Conservation (phyloP, 75 land plant species). For the Chamaecyparis obtusa region DNA sequence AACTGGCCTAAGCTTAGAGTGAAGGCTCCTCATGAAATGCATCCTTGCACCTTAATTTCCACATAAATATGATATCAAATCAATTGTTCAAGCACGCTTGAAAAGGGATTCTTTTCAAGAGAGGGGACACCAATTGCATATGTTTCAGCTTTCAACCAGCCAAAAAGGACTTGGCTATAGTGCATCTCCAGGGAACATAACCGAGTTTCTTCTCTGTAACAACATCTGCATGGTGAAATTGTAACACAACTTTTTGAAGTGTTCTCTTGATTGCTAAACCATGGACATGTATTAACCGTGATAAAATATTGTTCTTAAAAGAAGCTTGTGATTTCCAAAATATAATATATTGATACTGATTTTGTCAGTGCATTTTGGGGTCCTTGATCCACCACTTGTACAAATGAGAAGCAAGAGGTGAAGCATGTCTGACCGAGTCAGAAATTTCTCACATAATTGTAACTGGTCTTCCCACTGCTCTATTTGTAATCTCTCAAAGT, state of each 20-base stretch:
- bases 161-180: background rate
- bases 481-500: background rate
- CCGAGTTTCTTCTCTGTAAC: background rate
- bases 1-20: background rate
- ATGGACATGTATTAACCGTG: background rate
- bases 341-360: background rate
- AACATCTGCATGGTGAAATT: background rate
- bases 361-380: too few relatives aligned
- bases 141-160: background rate
- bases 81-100: background rate
- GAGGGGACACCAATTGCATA: background rate
- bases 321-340: background rate
- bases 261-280: background rate
- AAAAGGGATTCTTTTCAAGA: background rate
- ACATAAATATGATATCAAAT: too few relatives aligned
- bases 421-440: too few relatives aligned
- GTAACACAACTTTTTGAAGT: background rate
- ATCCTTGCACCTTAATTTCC: background rate
- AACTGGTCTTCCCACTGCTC: too few relatives aligned
- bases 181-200: background rate
- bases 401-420: background rate
- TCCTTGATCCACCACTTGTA: background rate
- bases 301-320: background rate
- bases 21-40: background rate
- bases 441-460: too few relatives aligned